Evolutionary conservation across 169 alveolate genomes (phyloP).

Genomic region (Perkinsus olseni): DNA sequence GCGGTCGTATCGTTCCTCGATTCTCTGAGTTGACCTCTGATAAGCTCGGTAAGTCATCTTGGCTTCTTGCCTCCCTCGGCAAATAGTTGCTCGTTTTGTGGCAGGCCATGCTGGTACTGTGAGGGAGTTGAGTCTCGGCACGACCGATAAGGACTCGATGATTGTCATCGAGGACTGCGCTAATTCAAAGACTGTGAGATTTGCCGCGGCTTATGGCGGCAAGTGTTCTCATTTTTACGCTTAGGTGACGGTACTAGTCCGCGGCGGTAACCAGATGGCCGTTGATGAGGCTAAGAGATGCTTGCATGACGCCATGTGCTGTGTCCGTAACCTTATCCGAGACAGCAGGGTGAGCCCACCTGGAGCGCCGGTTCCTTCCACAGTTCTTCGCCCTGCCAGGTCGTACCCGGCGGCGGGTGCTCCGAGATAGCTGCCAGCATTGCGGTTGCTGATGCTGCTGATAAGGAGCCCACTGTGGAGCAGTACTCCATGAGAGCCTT

Average conservation of each 20-base stretch:
- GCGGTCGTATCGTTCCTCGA: constrained; percentile 94
- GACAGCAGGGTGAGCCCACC: constrained; percentile 17
- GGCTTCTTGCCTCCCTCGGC: no score
- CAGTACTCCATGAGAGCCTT: constrained; percentile 96
- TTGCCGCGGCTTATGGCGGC: background rate
- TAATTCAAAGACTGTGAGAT: constrained; percentile 21
- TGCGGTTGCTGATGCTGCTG: constrained; percentile 83
- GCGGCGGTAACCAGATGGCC: constrained; percentile 94
- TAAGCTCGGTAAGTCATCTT: constrained; percentile 64
- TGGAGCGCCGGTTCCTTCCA: background rate
- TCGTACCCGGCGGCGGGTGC: constrained; percentile 97
- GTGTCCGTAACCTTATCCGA: constrained; percentile 77
- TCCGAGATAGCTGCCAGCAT: constrained; percentile 90
- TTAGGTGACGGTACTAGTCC: constrained; percentile 81
- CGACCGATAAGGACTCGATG: constrained; percentile 83
- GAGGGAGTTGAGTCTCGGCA: constrained; percentile 85
- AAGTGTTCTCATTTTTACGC: background rate
- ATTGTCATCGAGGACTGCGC: constrained; percentile 80
- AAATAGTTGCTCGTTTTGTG: no score
- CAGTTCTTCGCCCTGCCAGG: background rate
- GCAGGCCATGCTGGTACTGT: constrained; percentile 80
- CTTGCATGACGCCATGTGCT: constrained; percentile 97
- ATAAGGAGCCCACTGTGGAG: constrained; percentile 77
- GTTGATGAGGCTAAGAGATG: constrained; percentile 96
- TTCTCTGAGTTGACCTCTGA: constrained; percentile 83